Base-by-base conservation (phyloP, 345 rosid species). In the Salix koriyanagi region DNA sequence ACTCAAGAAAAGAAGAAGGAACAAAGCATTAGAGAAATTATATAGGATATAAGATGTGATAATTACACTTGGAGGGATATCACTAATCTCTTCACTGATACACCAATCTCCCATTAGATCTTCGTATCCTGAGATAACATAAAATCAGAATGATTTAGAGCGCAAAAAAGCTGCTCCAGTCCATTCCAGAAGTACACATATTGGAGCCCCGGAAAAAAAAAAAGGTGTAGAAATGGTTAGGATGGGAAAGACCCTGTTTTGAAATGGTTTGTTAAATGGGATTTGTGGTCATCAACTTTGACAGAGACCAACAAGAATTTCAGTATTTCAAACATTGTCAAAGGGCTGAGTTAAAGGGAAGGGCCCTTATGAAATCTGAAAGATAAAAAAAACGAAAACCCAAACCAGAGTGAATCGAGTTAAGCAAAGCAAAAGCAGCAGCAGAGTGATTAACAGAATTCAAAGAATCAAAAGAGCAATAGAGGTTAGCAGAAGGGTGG, bases 91-190 rank as follows among this genome's bases (percentile, higher is more conserved):
- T 52, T 65, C 85, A 68, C 72, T 32, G 36, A 73, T 46, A 67
- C 18, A 72, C 37, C 70, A 75, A 80, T 83, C 87, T 70, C 80
- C 92, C 92, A 90, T 88, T 69, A 60, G 60, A 70, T 70, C 39
- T 67, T 76, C 79, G 73, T 60, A 75, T 50, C 81, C 84, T 70
- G 73, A 56, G 74, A 44, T 28, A 32, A 71, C 23, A 56, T 30
- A 42, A 46, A 36, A 70, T 62, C 37, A 73, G 69, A 54, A 61
- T 58, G 25, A 50, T 19, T 39, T 28, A 37, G 32, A 52, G 30
- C 44, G 72, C 30, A 73, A 76, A 70, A 76, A 73, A 39, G 44
- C 61, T 13, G n/a, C 6, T 42, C 36, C 58, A 10, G 10, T 10
- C 28, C 62, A 64, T 25, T 10, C 14, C 23, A 21, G 13, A 52